Evolutionary conservation across 805 yeast species (phyloP).

Genomic region (Isabelozyma gotoi): DNA sequence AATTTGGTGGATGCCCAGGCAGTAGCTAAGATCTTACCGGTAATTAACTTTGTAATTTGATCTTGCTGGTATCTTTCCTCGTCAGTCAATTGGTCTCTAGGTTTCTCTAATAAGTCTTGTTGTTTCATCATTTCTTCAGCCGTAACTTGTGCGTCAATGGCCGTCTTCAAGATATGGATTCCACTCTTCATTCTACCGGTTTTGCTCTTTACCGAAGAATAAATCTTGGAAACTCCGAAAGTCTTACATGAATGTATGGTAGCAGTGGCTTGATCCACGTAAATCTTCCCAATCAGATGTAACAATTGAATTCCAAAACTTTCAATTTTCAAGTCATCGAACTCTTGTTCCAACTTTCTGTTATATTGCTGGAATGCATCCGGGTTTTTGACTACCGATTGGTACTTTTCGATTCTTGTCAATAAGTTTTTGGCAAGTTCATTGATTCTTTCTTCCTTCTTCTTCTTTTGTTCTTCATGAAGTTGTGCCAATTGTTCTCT

Average conservation of each 20-base stretch:
- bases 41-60: conserved; percentile 76
- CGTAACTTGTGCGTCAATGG: conserved; percentile 81
- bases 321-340: conserved; percentile 86
- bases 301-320: conserved; percentile 90
- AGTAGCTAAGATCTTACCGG: conserved; percentile 88
- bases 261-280: conserved; percentile 72
- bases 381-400: conserved; percentile 59
- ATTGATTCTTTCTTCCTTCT: conserved; percentile 47
- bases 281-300: conserved; percentile 79
- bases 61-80: conserved; percentile 45
- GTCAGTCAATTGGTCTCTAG: conserved; percentile 29
- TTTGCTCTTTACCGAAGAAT: conserved; percentile 78
- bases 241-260: conserved; percentile 74
- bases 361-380: conserved; percentile 60
- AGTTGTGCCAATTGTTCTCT: conserved; percentile 51
- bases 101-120: conserved; percentile 49
- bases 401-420: conserved; percentile 45
- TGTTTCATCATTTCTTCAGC: conserved; percentile 67
- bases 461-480: conserved; percentile 54
- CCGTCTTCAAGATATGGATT: conserved; percentile 76
- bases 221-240: conserved; percentile 83
- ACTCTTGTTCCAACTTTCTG: conserved; percentile 56
- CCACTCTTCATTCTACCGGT: conserved; percentile 83
- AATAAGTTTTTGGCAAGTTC: conserved; percentile 52
- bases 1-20: conserved; percentile 94